Conservation (phyloP, 352 stramenopile species). For the Phytophthora multivora region DNA sequence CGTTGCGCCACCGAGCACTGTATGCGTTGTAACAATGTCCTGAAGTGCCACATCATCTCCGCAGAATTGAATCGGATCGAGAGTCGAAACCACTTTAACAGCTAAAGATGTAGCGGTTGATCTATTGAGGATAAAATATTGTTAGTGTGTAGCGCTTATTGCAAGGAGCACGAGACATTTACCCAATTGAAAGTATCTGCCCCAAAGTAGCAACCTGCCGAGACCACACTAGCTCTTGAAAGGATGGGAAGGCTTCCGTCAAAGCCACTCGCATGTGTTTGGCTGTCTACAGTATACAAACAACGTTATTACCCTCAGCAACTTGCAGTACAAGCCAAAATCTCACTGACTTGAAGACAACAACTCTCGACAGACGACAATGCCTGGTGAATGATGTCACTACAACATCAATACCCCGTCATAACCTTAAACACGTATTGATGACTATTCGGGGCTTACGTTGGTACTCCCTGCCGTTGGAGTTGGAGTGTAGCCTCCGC, state of each 20-base stretch:
- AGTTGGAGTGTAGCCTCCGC: conserved; percentile 21
- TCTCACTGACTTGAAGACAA: conserved; percentile 12
- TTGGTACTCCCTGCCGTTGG: conserved; percentile 10
- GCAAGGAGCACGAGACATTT: background rate
- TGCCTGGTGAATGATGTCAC: conserved; percentile 20
- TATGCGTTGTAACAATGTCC: conserved; percentile 22
- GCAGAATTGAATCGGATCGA: conserved; percentile 20
- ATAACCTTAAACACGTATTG: background rate
- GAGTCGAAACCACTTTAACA: conserved; percentile 3
- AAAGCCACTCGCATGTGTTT: conserved; percentile 25
- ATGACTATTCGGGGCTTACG: background rate
- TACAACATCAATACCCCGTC: background rate
- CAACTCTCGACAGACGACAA: conserved; percentile 13
- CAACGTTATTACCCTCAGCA: background rate
- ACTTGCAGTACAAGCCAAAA: background rate
- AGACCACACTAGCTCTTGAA: conserved; percentile 6
- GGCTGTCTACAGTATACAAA: conserved; percentile 14
- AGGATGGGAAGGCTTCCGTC: conserved; percentile 17
- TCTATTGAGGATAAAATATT: background rate
- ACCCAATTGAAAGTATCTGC: conserved; percentile 11
- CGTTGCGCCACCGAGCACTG: conserved; percentile 29
- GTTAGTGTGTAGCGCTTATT: background rate
- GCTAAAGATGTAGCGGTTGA: conserved; percentile 16
- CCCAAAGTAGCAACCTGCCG: conserved; percentile 18
- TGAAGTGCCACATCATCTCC: conserved; percentile 8